Base-by-base conservation (phyloP, 148 eudicot species). In the Chenopodium quinoa region DNA sequence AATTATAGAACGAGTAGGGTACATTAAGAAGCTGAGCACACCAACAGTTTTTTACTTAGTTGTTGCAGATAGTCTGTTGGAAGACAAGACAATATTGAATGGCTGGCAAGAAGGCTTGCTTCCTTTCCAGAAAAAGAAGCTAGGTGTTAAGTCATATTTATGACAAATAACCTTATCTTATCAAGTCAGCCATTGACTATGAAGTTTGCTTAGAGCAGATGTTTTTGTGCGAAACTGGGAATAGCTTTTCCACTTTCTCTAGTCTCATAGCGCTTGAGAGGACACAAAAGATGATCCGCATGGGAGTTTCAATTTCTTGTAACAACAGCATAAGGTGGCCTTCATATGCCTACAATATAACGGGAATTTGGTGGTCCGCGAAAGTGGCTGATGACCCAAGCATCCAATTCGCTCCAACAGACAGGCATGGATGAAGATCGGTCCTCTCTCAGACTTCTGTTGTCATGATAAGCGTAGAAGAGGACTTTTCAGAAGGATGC, bases 211-310 rank as follows among this genome's bases (percentile, higher is more conserved):
- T 86, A 48, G 94, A 81, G 97, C 98, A 1, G 91, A 96, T 84
- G 81, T 93, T 14, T 96, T 96, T 82, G 91, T 93, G 17, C 97
- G 40, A 34, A 34, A 34, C 0, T 34, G 5, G 99, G 75, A 96
- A 96, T 62, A 96, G 97, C 83, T 96, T 89, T 79, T 96, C 99
- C 54, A 93, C 99, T 5, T 96, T 96, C 84, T 96, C 99, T 9
- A 92, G 91, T 79, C 91, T 96, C 71, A 86, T 96, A 52, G 98
- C 89, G 71, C 94, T 96, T 22, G 98, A 92, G 74, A 89, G 99
- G 85, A 92, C 98, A 22, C 95, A 87, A 56, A 88, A 84, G 83
- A 83, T 89, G 90, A 88, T 85, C 9, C 79, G 48, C 4, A 77
- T 60, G 80, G 93, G 95, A 47, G 82, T 54, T 68, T 71, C 84